Evolutionary conservation across 495 filamentous ascomycete species (phyloP).

Genomic region (Entonaema liquescens): DNA sequence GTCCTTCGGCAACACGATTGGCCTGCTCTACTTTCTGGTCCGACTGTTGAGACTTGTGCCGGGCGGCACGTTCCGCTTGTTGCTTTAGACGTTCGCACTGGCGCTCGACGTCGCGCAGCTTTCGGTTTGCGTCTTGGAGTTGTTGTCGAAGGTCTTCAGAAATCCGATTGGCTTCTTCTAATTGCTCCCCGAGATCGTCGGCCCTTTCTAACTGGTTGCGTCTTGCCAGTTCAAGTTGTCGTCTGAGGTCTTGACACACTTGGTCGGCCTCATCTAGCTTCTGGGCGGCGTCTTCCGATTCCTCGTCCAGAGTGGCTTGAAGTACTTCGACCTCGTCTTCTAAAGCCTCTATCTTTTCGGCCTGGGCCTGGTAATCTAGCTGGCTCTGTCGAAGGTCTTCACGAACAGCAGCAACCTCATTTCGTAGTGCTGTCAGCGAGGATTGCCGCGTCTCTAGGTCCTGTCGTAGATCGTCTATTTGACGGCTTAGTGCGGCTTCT

Average conservation of each 20-base stretch:
- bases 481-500: conserved; percentile 49
- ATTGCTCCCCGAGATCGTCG: conserved; percentile 68
- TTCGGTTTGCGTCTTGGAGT: conserved; percentile 53
- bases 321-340: conserved; percentile 84
- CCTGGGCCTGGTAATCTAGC: conserved; percentile 68
- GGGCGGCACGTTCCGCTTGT: conserved; percentile 53
- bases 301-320: conserved; percentile 78
- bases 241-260: conserved; percentile 60
- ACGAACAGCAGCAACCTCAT: conserved; percentile 59
- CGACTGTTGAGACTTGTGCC: conserved; percentile 63
- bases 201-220: conserved; percentile 51
- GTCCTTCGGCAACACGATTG: conserved; percentile 56
- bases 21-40: conserved; percentile 51
- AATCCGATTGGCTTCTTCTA: conserved; percentile 76
- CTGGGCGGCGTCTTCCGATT: conserved; percentile 69
- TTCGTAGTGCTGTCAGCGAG: conserved; percentile 53
- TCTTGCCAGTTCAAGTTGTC: conserved; percentile 57
- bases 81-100: conserved; percentile 55
- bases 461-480: conserved; percentile 57
- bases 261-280: conserved; percentile 59
- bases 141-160: conserved; percentile 71
- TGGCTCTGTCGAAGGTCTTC: conserved; percentile 75
- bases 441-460: conserved; percentile 56
- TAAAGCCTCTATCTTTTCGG: conserved; percentile 74
- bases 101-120: conserved; percentile 51